Conservation (phyloP, 2,329 filamentous ascomycete genomes). For the Aureobasidium sp. region DNA sequence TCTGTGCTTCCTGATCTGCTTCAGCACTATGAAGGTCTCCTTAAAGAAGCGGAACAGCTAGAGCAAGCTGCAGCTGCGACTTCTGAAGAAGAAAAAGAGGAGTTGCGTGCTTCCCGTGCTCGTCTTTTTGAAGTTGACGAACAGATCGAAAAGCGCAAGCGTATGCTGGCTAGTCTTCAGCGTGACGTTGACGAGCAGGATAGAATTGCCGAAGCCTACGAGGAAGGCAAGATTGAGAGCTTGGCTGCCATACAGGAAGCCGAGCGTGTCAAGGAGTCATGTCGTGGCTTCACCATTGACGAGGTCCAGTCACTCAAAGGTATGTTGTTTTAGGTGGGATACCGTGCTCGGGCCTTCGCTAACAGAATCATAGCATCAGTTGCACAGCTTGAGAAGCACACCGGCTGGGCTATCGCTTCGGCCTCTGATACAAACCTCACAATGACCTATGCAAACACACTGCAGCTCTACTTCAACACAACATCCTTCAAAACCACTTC, state of each 20-base stretch:
- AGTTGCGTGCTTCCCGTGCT: constrained; percentile 65
- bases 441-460: constrained; percentile 63
- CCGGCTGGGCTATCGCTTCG: constrained; percentile 63
- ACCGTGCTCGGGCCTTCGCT: constrained; percentile 20
- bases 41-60: constrained; percentile 53
- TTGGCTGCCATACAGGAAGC: constrained; percentile 70
- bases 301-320: constrained; percentile 76
- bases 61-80: constrained; percentile 65
- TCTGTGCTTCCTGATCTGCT: constrained; percentile 57
- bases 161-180: constrained; percentile 57
- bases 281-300: constrained; percentile 74
- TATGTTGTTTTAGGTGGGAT: constrained; percentile 32
- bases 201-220: constrained; percentile 51
- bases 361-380: constrained; percentile 50
- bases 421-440: constrained; percentile 55
- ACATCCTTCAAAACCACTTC: constrained; percentile 45
- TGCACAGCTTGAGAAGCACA: constrained; percentile 53
- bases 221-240: constrained; percentile 60
- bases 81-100: constrained; percentile 70
- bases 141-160: constrained; percentile 62
- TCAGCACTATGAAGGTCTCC: constrained; percentile 52
- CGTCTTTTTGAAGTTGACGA: constrained; percentile 56
- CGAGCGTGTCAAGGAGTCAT: constrained; percentile 77
- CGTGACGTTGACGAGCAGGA: constrained; percentile 61
- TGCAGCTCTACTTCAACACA: constrained; percentile 65